These are phyloP conservation scores for Vickermania ingenoplastis DNA, from an alignment of 208 protist genomes.

Conservation along the genomic window DNA sequence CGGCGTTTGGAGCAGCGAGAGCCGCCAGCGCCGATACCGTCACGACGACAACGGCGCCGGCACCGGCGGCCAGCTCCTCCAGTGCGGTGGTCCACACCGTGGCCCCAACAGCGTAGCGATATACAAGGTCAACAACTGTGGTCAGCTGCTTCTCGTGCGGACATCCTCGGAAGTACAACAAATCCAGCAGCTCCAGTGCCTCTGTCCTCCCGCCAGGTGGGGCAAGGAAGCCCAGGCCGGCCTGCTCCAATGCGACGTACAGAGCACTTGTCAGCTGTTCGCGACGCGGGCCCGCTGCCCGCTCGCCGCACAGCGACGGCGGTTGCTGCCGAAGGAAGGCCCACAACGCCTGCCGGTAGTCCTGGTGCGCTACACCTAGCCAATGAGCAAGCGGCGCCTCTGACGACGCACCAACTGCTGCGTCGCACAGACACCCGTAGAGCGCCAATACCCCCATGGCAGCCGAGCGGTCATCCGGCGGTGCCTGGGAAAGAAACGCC, in stretches of 20 bases:
- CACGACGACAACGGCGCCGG: not conserved
- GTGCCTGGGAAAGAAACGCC: too few relatives aligned
- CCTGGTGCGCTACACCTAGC: not conserved
- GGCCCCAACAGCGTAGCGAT: not conserved
- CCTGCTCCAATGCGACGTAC: too few relatives aligned
- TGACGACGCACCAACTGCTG: too few relatives aligned
- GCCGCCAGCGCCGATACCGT: not conserved
- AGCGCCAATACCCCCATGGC: too few relatives aligned
- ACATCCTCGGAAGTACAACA: not conserved
- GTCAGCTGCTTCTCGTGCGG: not conserved
- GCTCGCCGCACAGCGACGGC: too few relatives aligned
- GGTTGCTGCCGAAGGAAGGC: not conserved
- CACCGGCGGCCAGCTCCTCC: not conserved
- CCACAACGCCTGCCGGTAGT: not conserved
- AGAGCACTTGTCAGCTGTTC: too few relatives aligned
- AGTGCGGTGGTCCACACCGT: not conserved
- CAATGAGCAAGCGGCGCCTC: too few relatives aligned
- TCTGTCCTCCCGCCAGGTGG: not conserved
- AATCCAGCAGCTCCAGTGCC: not conserved
- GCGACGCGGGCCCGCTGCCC: too few relatives aligned
- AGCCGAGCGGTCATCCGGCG: too few relatives aligned
- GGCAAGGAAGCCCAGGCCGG: too few relatives aligned
- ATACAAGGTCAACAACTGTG: not conserved
- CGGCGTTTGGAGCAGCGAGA: not conserved
- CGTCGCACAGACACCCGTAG: too few relatives aligned